Conservation (phyloP, 306 rosid genomes). For the Myrica gale region DNA sequence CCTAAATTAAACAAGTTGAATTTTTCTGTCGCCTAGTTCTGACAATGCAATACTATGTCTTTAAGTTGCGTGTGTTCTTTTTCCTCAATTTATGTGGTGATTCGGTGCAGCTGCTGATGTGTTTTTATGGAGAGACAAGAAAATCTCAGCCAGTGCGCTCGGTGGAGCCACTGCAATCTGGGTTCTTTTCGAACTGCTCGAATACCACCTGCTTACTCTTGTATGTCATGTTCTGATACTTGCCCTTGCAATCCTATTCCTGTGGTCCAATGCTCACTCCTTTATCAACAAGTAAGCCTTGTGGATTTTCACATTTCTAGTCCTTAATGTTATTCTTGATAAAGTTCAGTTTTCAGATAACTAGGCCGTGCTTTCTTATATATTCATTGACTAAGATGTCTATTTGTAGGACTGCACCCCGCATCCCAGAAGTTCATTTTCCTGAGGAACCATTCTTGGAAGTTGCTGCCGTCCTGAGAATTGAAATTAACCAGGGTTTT, state of each 20-base stretch:
- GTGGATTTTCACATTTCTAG: neutral
- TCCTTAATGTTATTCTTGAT: neutral
- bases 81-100: neutral
- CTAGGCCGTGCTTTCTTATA: neutral
- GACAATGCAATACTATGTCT: neutral
- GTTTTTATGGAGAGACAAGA: conserved; percentile 86
- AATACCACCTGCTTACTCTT: conserved; percentile 81
- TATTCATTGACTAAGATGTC: conserved; percentile 9
- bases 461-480: conserved; percentile 53
- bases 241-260: conserved; percentile 63
- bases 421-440: conserved; percentile 60
- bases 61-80: neutral
- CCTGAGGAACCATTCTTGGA: conserved; percentile 69
- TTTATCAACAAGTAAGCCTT: conserved; percentile 73
- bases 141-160: conserved; percentile 74
- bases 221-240: conserved; percentile 58
- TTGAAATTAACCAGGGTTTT: conserved; percentile 60
- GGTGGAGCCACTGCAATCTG: conserved; percentile 64
- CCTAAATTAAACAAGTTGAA: too few species aligned
- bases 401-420: conserved; percentile 66
- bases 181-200: conserved; percentile 77
- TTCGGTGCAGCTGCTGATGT: conserved; percentile 80
- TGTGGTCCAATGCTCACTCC: conserved; percentile 88
- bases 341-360: neutral
- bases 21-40: neutral